phyloP scores from a whole-genome alignment of 2,329 filamentous ascomycete species.

The Phaeosphaeria sp. region DNA sequence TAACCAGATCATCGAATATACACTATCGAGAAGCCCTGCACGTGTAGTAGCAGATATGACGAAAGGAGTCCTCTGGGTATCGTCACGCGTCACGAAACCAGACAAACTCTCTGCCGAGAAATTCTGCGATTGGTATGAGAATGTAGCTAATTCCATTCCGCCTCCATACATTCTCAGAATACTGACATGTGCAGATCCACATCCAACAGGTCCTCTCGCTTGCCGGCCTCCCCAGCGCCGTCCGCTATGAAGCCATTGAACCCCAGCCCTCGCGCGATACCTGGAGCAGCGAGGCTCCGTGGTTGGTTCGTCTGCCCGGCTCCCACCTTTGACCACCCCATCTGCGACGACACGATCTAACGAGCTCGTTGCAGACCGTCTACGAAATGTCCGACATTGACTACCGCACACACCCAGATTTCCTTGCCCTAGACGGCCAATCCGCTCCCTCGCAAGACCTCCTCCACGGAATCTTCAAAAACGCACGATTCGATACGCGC shows the following conservation, averaged over 20 bases:
- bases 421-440: constrained; percentile 31
- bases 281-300: constrained; percentile 20
- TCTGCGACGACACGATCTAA: not conserved
- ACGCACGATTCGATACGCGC: constrained; percentile 34
- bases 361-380: constrained; percentile 11
- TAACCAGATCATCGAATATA: not conserved
- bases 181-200: constrained; percentile 3
- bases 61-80: constrained; percentile 36
- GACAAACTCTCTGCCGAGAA: constrained; percentile 11
- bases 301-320: constrained; percentile 17
- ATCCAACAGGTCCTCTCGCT: constrained; percentile 29
- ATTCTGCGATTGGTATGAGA: constrained; percentile 40
- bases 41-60: constrained; percentile 15
- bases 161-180: not conserved
- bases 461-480: constrained; percentile 29
- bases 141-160: constrained; percentile 8
- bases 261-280: constrained; percentile 8
- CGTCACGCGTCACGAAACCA: constrained; percentile 20
- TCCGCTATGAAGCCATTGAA: constrained; percentile 28
- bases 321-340: no score
- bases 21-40: not conserved
- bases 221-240: constrained; percentile 29
- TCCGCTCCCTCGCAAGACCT: constrained; percentile 23
- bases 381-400: constrained; percentile 36
- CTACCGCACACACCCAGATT: constrained; percentile 26